Evolutionary conservation across 192 early-diverging fungal genomes (phyloP).

Genomic region (Chytriomyces sp.): DNA sequence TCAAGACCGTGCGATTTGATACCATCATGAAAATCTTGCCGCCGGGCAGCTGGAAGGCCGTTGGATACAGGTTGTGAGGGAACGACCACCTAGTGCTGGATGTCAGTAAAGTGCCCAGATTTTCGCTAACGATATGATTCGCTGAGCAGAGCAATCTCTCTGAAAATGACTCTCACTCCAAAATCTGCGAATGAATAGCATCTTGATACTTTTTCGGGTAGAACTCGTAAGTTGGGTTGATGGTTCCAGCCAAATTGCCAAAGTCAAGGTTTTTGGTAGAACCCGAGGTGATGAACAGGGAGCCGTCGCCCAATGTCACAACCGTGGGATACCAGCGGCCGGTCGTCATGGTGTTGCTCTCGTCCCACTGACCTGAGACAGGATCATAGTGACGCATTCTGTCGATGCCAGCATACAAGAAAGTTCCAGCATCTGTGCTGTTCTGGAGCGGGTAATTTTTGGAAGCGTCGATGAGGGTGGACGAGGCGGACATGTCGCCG

Average conservation of each 20-base stretch:
- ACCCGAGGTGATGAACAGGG: conserved; percentile 29
- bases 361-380: conserved; percentile 16
- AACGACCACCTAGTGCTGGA: too few species aligned
- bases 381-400: conserved; percentile 19
- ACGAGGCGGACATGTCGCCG: conserved; percentile 49
- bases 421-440: conserved; percentile 9
- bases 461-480: conserved; percentile 33
- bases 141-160: too few species aligned
- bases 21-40: conserved; percentile 30
- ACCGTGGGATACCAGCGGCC: conserved; percentile 25
- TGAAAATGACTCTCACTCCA: too few species aligned
- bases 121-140: too few species aligned
- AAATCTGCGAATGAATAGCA: neutral
- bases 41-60: conserved; percentile 23
- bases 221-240: conserved; percentile 51
- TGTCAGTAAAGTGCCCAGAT: too few species aligned
- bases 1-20: conserved; percentile 25
- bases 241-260: conserved; percentile 14
- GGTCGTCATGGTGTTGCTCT: conserved; percentile 24
- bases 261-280: conserved; percentile 31
- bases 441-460: too few species aligned
- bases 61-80: conserved; percentile 31
- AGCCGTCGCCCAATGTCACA: conserved; percentile 1
- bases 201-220: conserved; percentile 22
- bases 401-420: conserved; percentile 23